phyloP scores from a whole-genome alignment of 2,329 filamentous ascomycete species.

The Bimuria novae-zelandiae region DNA sequence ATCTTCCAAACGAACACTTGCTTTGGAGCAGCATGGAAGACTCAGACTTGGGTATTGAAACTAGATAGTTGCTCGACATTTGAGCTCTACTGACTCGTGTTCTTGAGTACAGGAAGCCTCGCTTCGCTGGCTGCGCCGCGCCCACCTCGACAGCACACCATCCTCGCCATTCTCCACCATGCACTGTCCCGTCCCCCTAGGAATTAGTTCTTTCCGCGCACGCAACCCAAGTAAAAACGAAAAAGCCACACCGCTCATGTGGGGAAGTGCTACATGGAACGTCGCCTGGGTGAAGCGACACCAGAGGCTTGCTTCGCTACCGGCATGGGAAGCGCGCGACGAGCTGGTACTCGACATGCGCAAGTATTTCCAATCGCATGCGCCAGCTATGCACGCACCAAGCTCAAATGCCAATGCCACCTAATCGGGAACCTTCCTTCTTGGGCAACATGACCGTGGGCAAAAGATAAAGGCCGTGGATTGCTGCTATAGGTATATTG shows the following conservation, averaged over 20 bases:
- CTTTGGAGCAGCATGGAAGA: too few species aligned
- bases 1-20: too few species aligned
- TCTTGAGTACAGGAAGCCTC: conserved; percentile 19
- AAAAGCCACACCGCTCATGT: conserved; percentile 40
- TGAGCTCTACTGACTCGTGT: conserved; percentile 5
- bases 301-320: conserved; percentile 37
- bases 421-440: conserved; percentile 24
- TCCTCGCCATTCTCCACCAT: conserved; percentile 13
- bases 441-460: conserved; percentile 21
- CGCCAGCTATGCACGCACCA: not conserved
- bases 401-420: not conserved
- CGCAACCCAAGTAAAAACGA: conserved; percentile 15
- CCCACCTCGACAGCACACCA: conserved; percentile 29
- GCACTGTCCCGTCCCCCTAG: conserved; percentile 42
- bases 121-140: conserved; percentile 51
- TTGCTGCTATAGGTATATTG: conserved; percentile 41
- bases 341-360: conserved; percentile 49
- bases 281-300: conserved; percentile 46
- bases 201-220: conserved; percentile 46
- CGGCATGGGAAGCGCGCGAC: conserved; percentile 49
- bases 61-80: not conserved
- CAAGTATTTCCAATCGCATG: conserved; percentile 39
- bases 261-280: conserved; percentile 45
- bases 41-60: too few species aligned
- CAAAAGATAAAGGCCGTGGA: conserved; percentile 34